Base-by-base conservation (phyloP, 108 stramenopile genomes). In the Skeletonema potamos region DNA sequence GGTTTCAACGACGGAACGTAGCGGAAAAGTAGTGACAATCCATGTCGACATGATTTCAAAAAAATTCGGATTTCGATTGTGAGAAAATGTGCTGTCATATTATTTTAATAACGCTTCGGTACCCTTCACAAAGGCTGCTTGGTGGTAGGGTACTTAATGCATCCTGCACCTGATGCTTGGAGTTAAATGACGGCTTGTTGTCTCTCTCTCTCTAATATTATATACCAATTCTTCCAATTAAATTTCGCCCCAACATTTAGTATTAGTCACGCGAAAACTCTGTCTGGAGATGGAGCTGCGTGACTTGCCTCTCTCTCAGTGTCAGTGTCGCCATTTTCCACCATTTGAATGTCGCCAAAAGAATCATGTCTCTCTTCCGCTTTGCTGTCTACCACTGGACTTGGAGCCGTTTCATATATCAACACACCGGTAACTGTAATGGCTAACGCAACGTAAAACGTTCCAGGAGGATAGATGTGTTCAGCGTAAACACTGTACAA, bases 381-480 rank as follows among this genome's bases (percentile, higher is more conserved):
- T 44, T 54, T 33, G 24, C 74, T 72, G 10, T 76, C 44, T 4
- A 72, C 59, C 10, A 82, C 84, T 44, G 90, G 89, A 59, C 87
- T 83, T 27, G 91, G 85, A 57, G 88, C 90, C 68, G 89, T 91
- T 62, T 99, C 95, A 72, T 99, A 99, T 10, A 96, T 55, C 30
- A 93, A 41, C 7, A 97, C 88, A 46, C 98, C 98, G 32, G 79
- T 68, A 6, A 96, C 66, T 10, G 92, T 93, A 20, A 98, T 64
- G 1, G 63, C 36, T 36, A 99, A 72, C 0, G 97, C 93, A 3
- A 87, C 66, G 39, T 90, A 96, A 77, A 97, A 99, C 56, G 93
- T 82, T 29, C 77, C 76, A 48, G 71, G 29, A 2, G 97, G 92
- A 55, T 85, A 70, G 54, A 93, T 87, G 18, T 82, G 82, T 60